Conservation (phyloP, 345 rosid genomes). For the Aurinia saxatilis region DNA sequence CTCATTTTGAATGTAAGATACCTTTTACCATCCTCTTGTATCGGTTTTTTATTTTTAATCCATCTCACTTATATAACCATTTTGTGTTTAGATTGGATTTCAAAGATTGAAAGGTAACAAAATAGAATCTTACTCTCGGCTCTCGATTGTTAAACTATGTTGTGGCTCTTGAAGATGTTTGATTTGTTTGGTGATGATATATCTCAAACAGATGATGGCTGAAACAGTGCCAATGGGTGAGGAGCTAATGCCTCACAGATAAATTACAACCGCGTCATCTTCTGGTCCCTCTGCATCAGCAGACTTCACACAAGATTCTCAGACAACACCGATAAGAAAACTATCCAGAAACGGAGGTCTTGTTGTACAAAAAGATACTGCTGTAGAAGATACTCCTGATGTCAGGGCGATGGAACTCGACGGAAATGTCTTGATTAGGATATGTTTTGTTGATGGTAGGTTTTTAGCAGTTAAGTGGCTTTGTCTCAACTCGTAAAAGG, state of each 20-base stretch:
- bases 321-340: constrained; percentile 75
- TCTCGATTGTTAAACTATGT: neutral
- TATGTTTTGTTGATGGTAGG: too few relatives aligned
- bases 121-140: neutral
- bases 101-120: constrained; percentile 80
- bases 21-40: neutral
- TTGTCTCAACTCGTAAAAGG: too few relatives aligned
- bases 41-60: neutral
- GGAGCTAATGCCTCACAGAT: too few relatives aligned
- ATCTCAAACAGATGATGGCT: constrained; percentile 45
- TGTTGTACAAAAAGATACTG: constrained; percentile 58
- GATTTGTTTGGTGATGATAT: neutral
- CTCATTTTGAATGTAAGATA: constrained; percentile 60
- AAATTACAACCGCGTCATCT: too few relatives aligned
- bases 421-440: too few relatives aligned
- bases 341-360: constrained; percentile 70
- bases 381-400: too few relatives aligned
- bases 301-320: too few relatives aligned
- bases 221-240: constrained; percentile 41
- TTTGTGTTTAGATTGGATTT: constrained; percentile 87
- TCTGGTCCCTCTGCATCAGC: too few relatives aligned
- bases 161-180: neutral
- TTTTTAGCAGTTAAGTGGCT: too few relatives aligned
- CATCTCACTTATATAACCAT: constrained; percentile 31
- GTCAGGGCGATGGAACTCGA: constrained; percentile 28